Evolutionary conservation across 2,329 filamentous ascomycete species (phyloP).

Genomic region (Fusarium papillatum): DNA sequence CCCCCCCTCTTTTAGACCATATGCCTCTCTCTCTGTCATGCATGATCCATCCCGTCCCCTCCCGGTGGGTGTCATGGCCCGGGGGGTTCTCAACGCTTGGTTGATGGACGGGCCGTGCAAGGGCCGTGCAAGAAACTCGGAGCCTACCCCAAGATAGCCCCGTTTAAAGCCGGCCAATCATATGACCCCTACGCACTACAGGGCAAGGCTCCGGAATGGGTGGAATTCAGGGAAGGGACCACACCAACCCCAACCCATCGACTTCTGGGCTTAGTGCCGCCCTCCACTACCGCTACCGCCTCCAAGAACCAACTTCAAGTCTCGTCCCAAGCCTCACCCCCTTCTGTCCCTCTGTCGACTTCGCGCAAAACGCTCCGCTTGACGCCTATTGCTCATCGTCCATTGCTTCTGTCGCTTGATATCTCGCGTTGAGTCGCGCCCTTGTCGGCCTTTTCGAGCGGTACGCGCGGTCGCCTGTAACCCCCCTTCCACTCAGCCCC

Average conservation of each 20-base stretch:
- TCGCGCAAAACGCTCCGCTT: constrained; percentile 28
- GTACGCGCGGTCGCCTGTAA: constrained; percentile 48
- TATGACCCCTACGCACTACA: constrained; percentile 42
- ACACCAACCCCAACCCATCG: constrained; percentile 43
- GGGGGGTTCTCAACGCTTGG: constrained; percentile 25
- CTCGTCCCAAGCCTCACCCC: constrained; percentile 40
- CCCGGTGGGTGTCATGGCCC: constrained; percentile 19
- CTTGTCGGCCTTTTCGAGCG: constrained; percentile 43
- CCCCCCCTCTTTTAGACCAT: constrained; percentile 20
- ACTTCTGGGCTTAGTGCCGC: constrained; percentile 37
- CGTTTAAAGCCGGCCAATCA: constrained; percentile 47
- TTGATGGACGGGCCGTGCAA: constrained; percentile 31
- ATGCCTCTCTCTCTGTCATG: constrained; percentile 35
- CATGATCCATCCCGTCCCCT: constrained; percentile 39
- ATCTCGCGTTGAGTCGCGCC: constrained; percentile 9
- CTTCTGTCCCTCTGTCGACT: constrained; percentile 26
- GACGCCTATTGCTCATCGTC: constrained; percentile 23
- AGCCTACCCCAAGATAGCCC: constrained; percentile 30
- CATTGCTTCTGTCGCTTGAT: constrained; percentile 21
- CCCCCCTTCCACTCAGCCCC: constrained; percentile 39
- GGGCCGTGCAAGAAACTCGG: constrained; percentile 35
- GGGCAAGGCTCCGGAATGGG: constrained; percentile 34
- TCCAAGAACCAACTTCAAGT: constrained; percentile 45
- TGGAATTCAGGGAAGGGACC: constrained; percentile 34
- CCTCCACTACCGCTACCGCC: constrained; percentile 36